phyloP scores from a whole-genome alignment of 1,284 basidiomycete species.

The Boletus coffeatus region DNA sequence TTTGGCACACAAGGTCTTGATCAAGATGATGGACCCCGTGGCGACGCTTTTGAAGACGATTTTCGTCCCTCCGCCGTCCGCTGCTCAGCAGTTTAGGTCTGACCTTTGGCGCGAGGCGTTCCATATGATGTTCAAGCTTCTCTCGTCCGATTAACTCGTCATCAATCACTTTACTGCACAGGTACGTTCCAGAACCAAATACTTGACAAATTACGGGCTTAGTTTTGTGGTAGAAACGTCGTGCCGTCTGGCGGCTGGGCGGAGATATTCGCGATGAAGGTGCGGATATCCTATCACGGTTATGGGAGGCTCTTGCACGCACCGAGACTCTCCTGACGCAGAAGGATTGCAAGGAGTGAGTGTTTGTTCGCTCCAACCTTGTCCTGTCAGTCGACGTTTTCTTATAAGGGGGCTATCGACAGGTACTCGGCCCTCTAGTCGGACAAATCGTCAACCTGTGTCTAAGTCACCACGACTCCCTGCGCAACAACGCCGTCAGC shows the following conservation, averaged over 20 bases:
- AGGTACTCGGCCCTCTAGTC: conserved; percentile 79
- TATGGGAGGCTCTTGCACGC: conserved; percentile 90
- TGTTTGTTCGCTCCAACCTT: conserved; percentile 1
- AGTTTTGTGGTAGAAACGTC: conserved; percentile 62
- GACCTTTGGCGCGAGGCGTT: conserved; percentile 82
- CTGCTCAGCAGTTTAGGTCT: conserved; percentile 67
- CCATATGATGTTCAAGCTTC: conserved; percentile 76
- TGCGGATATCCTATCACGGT: conserved; percentile 72
- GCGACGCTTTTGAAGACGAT: conserved; percentile 72
- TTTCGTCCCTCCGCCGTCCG: conserved; percentile 72
- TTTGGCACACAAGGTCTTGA: conserved; percentile 81
- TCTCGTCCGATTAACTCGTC: conserved; percentile 87
- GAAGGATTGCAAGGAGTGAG: conserved; percentile 60
- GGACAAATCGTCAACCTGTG: conserved; percentile 91
- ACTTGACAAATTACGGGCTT: conserved; percentile 5
- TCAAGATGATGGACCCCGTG: conserved; percentile 86
- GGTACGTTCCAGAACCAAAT: conserved; percentile 35
- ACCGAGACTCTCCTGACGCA: conserved; percentile 49
- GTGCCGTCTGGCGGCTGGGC: conserved; percentile 92
- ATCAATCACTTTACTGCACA: conserved; percentile 94
- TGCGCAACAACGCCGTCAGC: conserved; percentile 86
- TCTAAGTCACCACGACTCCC: conserved; percentile 89
- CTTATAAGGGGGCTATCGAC: conserved; percentile 67
- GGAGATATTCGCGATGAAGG: conserved; percentile 95
- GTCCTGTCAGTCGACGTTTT: conserved; percentile 6